Evolutionary conservation across 129 eudicot genomes (phyloP), one percentile per base, ranked within the genome.

Genomic region (Flaveria robusta): DNA sequence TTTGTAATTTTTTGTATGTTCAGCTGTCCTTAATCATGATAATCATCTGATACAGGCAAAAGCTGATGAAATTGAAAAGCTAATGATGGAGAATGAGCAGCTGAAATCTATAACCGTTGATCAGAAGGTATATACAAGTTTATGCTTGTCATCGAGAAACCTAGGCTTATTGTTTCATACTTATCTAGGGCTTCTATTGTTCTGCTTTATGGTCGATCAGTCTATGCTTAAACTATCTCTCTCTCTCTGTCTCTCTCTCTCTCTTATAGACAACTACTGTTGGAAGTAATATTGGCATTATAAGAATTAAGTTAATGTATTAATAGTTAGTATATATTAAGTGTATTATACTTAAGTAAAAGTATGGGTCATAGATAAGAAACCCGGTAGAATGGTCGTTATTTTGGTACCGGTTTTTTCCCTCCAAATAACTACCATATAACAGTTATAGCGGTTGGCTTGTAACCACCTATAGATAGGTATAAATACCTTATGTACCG

Each of bases 81-180:
- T 94, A 78, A 87, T 88, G 97, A 88, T 79, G 78, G 98, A 91
- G 81, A 94, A 94, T 41, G 98, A 94, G 88, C 97, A 86, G 71
- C 83, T 94, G 79, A 88, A 94, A 83, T 79, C 85, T 65, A 83
- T 81, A 29, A 79, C 85, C 31, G 87, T 81, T 62, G 97, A 91
- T 65, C 62, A 86, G 68, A 84, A 70, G 86, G 93, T 88, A 78
- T 76, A 89, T 81, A 16, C 70, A 66, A 22, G 67, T 59, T 49
- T 75, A 72, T 42, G 29, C 55, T 74, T 70, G 76, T 79, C 59
- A 62, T 6, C 15, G 22, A 26, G 20, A 29, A 29, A 62, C 9
- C 24, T 27, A 9, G 16, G 41, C 31, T 24, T 60, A 24, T 66
- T n/a, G 52, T 7, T 71, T 45, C 66, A 23, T 68, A 45, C 73